phyloP scores from a whole-genome alignment of 768 basidiomycete genomes.

The Coprinopsis sp. region DNA sequence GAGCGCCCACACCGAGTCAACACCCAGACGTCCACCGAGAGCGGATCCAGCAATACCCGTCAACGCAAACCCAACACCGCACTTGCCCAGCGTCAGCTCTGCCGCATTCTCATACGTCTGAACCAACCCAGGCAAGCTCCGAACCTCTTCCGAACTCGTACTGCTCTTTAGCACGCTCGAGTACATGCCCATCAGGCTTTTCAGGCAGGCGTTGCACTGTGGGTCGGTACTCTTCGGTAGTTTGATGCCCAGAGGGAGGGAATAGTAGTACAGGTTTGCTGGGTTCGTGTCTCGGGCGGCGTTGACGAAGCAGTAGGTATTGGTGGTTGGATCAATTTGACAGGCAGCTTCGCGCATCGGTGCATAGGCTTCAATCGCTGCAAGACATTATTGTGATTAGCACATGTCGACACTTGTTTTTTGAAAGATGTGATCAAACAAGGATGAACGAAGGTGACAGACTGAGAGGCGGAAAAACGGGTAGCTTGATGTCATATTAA shows the following conservation, averaged over 20 bases:
- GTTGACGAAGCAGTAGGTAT: constrained; percentile 71
- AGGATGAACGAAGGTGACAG: not conserved
- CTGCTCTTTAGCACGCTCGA: constrained; percentile 35
- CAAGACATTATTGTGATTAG: not conserved
- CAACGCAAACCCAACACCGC: constrained; percentile 47
- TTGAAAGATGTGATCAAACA: not conserved
- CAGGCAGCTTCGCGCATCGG: constrained; percentile 63
- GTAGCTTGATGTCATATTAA: too few relatives aligned
- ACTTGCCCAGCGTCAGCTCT: constrained; percentile 38
- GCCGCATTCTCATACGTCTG: constrained; percentile 48
- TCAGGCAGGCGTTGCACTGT: constrained; percentile 63
- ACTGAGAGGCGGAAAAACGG: too few relatives aligned
- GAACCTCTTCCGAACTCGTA: constrained; percentile 14
- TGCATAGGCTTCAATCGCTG: constrained; percentile 59
- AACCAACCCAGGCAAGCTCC: constrained; percentile 32
- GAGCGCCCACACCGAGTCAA: not conserved
- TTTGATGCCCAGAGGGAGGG: constrained; percentile 53
- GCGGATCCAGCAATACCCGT: constrained; percentile 16
- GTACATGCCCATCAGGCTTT: constrained; percentile 54
- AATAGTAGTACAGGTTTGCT: constrained; percentile 70
- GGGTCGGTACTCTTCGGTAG: constrained; percentile 40
- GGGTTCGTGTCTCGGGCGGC: constrained; percentile 55
- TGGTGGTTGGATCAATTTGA: constrained; percentile 47
- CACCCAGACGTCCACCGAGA: not conserved
- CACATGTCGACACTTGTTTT: too few relatives aligned